Evolutionary conservation across 768 basidiomycete genomes (phyloP).

Genomic region (Termitomyces sp.): DNA sequence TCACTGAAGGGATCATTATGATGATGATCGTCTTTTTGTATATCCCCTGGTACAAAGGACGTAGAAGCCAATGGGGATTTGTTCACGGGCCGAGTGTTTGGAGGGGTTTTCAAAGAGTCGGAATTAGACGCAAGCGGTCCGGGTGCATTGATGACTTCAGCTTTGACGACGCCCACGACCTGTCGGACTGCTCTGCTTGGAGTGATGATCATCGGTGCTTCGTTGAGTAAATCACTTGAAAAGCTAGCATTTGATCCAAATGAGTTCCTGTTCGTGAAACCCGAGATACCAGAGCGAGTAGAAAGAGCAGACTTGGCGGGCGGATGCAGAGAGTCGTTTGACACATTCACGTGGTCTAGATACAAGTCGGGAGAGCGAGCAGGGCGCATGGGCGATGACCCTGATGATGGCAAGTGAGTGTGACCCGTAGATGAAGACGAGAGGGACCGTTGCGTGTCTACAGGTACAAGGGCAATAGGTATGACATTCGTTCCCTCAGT

Average conservation of each 20-base stretch:
- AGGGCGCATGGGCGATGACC: constrained; percentile 48
- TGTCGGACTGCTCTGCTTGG: constrained; percentile 62
- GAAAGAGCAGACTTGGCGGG: constrained; percentile 37
- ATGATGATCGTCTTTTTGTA: constrained; percentile 46
- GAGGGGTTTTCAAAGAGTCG: constrained; percentile 35
- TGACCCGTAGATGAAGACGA: constrained; percentile 22
- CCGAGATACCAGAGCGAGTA: constrained; percentile 48
- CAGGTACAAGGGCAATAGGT: constrained; percentile 74
- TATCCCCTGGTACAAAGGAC: constrained; percentile 68
- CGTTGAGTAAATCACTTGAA: constrained; percentile 73
- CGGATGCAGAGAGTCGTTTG: constrained; percentile 42
- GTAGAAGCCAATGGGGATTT: constrained; percentile 66
- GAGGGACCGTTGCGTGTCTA: constrained; percentile 37
- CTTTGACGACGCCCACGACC: constrained; percentile 71
- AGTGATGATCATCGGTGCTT: constrained; percentile 78
- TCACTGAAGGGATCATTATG: constrained; percentile 65
- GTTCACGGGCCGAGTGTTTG: constrained; percentile 36
- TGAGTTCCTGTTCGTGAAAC: constrained; percentile 52
- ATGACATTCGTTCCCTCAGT: constrained; percentile 83
- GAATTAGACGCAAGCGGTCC: constrained; percentile 31
- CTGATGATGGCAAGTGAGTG: constrained; percentile 21
- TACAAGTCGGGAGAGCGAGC: constrained; percentile 55
- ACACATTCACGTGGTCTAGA: constrained; percentile 57
- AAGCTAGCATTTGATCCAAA: constrained; percentile 73
- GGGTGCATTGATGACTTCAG: constrained; percentile 67